Base-by-base conservation (phyloP, 371 early-diverging fungal genomes). In the Mycotypha africana region DNA sequence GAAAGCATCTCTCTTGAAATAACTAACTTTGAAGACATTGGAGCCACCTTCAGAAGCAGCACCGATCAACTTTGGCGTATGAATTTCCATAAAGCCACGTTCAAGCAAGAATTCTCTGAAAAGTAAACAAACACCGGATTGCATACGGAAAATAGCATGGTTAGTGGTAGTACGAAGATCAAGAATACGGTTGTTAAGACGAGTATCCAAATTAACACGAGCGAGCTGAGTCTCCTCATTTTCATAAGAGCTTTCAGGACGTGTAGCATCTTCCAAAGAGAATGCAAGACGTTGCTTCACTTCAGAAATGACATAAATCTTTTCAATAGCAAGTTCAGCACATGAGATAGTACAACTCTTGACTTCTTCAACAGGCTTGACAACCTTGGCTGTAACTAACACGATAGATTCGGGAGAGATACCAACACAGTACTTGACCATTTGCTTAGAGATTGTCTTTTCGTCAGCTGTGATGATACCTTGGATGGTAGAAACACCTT, bases 1-100 rank as follows among this genome's bases (percentile, higher is more conserved):
- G 74, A 68, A 99, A 2, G 99, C 99, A 24, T 78, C 79, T 24
- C 71, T 74, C 65, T 98, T 94, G 76, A 99, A 99, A 81, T 98
- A 99, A 44, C 86, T 75, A 40, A 99, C 88, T 64, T 84, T 81
- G 82, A 99, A 99, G 10, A 99, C 93, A 62, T 96, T 99, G 34
- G 99, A 92, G 23, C 99, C 99, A 52, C 99, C 99, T 74, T 99
- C 99, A 51, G 89, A 91, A 11, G 98, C 94, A 49, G 97, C 85
- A 42, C 84, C 86, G 53, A 99, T 89, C 53, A 99, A 80, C 81
- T 99, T 99, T 50, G 99, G 98, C 10, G 99, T 89, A 72, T 98
- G 99, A 61, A 99, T 98, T 78, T 99, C 99, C 53, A 89, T 82
- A 59, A 98, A 99, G 36, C 81, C 83, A 40, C 89, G 79, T 20